phyloP scores from a whole-genome alignment of 2,329 filamentous ascomycete species.

The Penicillium sclerotigenum region DNA sequence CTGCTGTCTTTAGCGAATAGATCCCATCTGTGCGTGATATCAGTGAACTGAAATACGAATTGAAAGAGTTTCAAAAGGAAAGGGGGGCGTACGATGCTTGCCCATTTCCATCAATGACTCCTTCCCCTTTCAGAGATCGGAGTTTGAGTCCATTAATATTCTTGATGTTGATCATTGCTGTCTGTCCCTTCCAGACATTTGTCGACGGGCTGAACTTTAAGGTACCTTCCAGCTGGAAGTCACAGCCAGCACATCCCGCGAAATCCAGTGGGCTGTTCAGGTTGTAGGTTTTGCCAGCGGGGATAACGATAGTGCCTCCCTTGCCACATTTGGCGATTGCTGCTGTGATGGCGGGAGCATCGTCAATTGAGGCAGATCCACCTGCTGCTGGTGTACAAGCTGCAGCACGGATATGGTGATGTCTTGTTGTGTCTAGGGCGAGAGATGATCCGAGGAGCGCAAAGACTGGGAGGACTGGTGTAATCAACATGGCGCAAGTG shows the following conservation, averaged over 20 bases:
- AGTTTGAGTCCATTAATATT: constrained; percentile 41
- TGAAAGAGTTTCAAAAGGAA: neutral
- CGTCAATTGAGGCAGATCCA: constrained; percentile 36
- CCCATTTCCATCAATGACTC: constrained; percentile 49
- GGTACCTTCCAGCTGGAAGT: constrained; percentile 47
- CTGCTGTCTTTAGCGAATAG: constrained; percentile 39
- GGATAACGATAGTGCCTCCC: constrained; percentile 48
- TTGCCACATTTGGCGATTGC: constrained; percentile 44
- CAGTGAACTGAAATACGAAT: neutral
- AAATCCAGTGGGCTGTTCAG: constrained; percentile 46
- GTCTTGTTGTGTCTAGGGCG: neutral
- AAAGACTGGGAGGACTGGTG: constrained; percentile 3
- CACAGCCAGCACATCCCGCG: constrained; percentile 44
- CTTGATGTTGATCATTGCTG: constrained; percentile 41
- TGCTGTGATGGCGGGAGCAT: constrained; percentile 45
- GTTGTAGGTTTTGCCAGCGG: constrained; percentile 42
- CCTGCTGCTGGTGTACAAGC: constrained; percentile 35
- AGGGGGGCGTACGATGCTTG: constrained; percentile 38
- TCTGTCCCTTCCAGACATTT: constrained; percentile 44
- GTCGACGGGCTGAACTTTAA: constrained; percentile 42
- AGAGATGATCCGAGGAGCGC: constrained; percentile 2
- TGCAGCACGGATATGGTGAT: constrained; percentile 20
- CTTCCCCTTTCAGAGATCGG: constrained; percentile 40
- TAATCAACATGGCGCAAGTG: neutral
- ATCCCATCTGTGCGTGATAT: constrained; percentile 32